phyloP scores from a whole-genome alignment of 1,284 basidiomycete genomes.

The Trametes sp. region DNA sequence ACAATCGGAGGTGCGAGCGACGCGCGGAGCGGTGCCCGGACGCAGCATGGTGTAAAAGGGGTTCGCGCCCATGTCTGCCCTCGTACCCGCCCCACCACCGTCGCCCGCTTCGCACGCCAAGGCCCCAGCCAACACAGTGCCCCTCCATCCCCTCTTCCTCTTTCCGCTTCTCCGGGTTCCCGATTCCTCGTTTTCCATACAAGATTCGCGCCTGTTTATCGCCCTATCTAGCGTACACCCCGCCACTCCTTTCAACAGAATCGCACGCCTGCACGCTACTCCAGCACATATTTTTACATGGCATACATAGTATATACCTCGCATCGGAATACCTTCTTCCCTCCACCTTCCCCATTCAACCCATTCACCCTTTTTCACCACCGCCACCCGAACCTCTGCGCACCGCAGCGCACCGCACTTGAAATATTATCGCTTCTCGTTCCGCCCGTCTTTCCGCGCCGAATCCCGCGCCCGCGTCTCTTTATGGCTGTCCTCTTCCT shows the following conservation, averaged over 20 bases:
- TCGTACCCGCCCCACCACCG: slow-evolving; percentile 5
- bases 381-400: not conserved
- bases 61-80: slow-evolving; percentile 30
- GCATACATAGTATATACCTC: slow-evolving; percentile 28
- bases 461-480: not conserved
- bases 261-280: slow-evolving; percentile 19
- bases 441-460: not conserved
- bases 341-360: not conserved
- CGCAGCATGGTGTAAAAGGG: slow-evolving; percentile 29
- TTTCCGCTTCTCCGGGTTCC: not conserved
- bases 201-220: slow-evolving; percentile 28
- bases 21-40: slow-evolving; percentile 6
- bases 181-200: not conserved
- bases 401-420: slow-evolving; percentile 3
- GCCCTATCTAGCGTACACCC: slow-evolving; percentile 33
- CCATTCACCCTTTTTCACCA: not conserved
- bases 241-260: slow-evolving; percentile 29
- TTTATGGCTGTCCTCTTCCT: not conserved
- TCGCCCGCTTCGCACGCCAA: slow-evolving; percentile 5
- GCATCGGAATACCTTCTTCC: slow-evolving; percentile 22
- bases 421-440: slow-evolving; percentile 16
- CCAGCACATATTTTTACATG: slow-evolving; percentile 20
- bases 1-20: slow-evolving; percentile 11
- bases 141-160: not conserved
- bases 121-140: not conserved